These are phyloP conservation scores for Aspergillus bertholletiae DNA, from an alignment of 495 filamentous ascomycete species.

Conservation along the genomic window DNA sequence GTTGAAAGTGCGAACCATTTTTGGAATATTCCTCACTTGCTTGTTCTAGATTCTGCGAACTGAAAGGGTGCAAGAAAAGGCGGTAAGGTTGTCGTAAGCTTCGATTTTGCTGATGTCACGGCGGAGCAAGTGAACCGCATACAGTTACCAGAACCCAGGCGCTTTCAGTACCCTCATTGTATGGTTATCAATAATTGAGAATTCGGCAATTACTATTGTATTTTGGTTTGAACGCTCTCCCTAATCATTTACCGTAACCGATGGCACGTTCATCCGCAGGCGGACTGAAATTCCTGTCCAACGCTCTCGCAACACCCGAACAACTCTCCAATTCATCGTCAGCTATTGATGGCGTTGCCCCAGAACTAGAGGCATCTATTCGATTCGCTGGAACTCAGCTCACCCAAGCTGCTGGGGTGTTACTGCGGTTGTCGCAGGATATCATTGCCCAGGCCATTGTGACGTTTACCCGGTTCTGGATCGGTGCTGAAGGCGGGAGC, in stretches of 20 bases:
- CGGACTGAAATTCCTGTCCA: conserved; percentile 61
- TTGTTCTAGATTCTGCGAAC: too few relatives aligned
- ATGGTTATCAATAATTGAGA: too few relatives aligned
- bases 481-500: conserved; percentile 63
- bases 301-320: conserved; percentile 78
- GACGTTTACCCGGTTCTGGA: conserved; percentile 84
- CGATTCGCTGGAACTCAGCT: conserved; percentile 61
- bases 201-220: background rate
- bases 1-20: too few relatives aligned
- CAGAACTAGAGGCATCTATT: conserved; percentile 68
- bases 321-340: conserved; percentile 72
- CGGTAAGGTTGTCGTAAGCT: too few relatives aligned
- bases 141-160: too few relatives aligned
- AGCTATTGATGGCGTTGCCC: conserved; percentile 65
- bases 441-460: conserved; percentile 86
- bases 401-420: conserved; percentile 82
- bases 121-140: too few relatives aligned
- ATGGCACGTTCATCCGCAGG: conserved; percentile 21
- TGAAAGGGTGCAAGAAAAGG: too few relatives aligned
- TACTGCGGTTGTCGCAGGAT: conserved; percentile 83
- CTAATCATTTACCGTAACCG: background rate
- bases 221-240: background rate
- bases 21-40: too few relatives aligned
- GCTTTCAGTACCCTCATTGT: too few relatives aligned
- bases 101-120: too few relatives aligned